Conservation (phyloP, 2,329 filamentous ascomycete species). For the Phyllosticta citribraziliensis region DNA sequence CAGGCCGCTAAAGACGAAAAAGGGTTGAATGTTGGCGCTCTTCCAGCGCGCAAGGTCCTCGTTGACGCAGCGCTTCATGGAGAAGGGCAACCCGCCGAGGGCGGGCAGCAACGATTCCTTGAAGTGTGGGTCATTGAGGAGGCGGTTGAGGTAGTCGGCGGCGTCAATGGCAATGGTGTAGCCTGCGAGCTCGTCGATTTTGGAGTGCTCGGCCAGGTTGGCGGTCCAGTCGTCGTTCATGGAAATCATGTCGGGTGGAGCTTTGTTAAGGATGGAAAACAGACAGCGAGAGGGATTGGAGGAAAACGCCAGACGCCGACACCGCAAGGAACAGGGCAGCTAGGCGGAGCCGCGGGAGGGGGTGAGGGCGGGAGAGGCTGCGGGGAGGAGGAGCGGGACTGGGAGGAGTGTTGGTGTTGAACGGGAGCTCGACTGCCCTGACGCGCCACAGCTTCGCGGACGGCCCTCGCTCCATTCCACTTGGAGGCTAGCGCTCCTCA, state of each 20-base stretch:
- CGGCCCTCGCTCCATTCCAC: neutral
- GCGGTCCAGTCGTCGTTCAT: slow-evolving; percentile 49
- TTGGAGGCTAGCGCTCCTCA: neutral
- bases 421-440: neutral
- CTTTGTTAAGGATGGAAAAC: neutral
- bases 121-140: slow-evolving; percentile 55
- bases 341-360: neutral
- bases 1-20: slow-evolving; percentile 90
- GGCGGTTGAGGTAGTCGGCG: slow-evolving; percentile 72
- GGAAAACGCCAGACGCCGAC: slow-evolving; percentile 2
- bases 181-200: slow-evolving; percentile 62
- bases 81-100: slow-evolving; percentile 76
- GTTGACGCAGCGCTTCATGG: slow-evolving; percentile 65
- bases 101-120: slow-evolving; percentile 85
- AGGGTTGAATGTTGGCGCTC: slow-evolving; percentile 58
- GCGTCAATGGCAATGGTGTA: slow-evolving; percentile 78
- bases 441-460: neutral
- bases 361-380: slow-evolving; percentile 1
- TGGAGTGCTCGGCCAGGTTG: slow-evolving; percentile 45
- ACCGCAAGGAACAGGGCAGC: neutral
- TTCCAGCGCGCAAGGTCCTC: slow-evolving; percentile 66
- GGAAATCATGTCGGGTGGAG: slow-evolving; percentile 29
- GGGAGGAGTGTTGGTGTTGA: neutral
- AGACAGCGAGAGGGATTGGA: slow-evolving; percentile 9
- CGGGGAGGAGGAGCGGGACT: neutral